Base-by-base conservation (phyloP, 2,329 filamentous ascomycete genomes). In the Cordyceps pruinosa region DNA sequence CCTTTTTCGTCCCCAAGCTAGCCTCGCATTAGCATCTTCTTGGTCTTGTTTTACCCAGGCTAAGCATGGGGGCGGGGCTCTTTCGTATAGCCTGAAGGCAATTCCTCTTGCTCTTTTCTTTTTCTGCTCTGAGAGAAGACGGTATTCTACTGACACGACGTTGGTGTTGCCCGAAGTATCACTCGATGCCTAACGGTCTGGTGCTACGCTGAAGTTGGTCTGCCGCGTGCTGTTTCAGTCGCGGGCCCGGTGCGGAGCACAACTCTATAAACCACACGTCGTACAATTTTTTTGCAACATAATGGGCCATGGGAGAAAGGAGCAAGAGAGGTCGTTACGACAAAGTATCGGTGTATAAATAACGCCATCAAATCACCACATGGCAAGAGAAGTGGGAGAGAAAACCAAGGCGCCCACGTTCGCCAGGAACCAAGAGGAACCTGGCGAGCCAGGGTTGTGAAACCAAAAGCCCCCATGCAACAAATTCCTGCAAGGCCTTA, bases 21-120 rank as follows among this genome's bases (percentile, higher is more conserved):
- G 52, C 34, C 34, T 45, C 34, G 53, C 44, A 48, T 48, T 48
- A 48, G 53, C 44, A 56, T 26, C 34, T 41, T n/a, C n/a, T 42
- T 56, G 53, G 34, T 25, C 44, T 30, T 55, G 13, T 21, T 41
- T 41, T 23, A 9, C 21, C 10, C 10, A 6, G 28, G 28, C 28
- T 32, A 10, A 32, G 23, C 48, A 51, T 51, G 48, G 48, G 45
- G 34, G n/a, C 25, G 17, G 30, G 25, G 48, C 35, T 28, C n/a
- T n/a, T n/a, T n/a, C n/a, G n/a, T n/a, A n/a, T n/a, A n/a, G n/a
- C n/a, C n/a, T n/a, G n/a, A n/a, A n/a, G n/a, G n/a, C n/a, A n/a
- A n/a, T n/a, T 32, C 12, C 30, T 32, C 12, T 32, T 32, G 6
- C 12, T 32, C 12, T 32, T 12, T 32, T 32, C 12, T 12, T 32